Base-by-base conservation (phyloP, 1,139 yeast species). In the Yamadazyma atmosphaerica region DNA sequence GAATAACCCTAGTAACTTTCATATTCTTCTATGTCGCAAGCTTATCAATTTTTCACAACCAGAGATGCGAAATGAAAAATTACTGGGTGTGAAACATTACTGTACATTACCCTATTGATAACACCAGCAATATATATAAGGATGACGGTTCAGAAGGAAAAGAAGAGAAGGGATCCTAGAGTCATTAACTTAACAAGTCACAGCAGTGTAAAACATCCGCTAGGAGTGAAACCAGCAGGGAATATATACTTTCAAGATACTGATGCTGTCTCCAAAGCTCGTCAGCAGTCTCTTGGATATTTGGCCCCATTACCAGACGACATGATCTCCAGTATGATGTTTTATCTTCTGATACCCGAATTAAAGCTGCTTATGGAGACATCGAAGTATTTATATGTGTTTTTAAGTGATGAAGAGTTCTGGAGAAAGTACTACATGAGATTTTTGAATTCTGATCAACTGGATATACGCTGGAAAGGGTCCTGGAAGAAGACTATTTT, bases 161-260 rank as follows among this genome's bases (percentile, higher is more conserved):
- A 47, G 41, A 41, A 40, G 17, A 50, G 40, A 26, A 41, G 35
- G 19, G 54, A 45, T 28, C 54, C 58, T 1, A 45, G 70, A 36
- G 40, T 33, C 11, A 54, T 67, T 4, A 54, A 65, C 31, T 13
- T 28, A 6, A 16, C 17, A 4, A 14, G 13, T 5, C 31, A 28
- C n/a, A 28, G 19, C 9, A 28, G 19, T 23, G 55, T 67, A 7
- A 61, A 67, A 35, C 95, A 86, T 52, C 95, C 95, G 0, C 62
- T 86, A 24, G 84, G 85, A 40, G 84, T 86, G 15, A 79, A 77
- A 48, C 96, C 95, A 0, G 65, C 74, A 30, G 95, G 95, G 3
- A 86, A 86, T 52, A 71, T 72, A 15, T 54, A 60, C 33, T 47
- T 70, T 15, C 43, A 58, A 40, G 43, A 55, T 44, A 27, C 55